Evolutionary conservation across 73 alveolate species (phyloP).

Genomic region (Paramecium octaurelia): DNA sequence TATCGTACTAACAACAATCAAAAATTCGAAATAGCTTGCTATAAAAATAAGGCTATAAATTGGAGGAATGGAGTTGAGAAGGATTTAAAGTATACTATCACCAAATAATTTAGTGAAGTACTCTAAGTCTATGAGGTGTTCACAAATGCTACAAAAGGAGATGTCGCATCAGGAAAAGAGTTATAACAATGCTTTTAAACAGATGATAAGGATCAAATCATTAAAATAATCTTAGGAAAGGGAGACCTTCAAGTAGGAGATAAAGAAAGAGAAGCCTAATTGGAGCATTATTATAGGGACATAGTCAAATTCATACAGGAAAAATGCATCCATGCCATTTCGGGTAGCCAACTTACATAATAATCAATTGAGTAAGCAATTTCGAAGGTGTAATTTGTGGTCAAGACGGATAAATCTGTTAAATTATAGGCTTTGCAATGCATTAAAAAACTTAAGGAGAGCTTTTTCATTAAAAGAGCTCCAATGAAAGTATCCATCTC

Average conservation of each 20-base stretch:
- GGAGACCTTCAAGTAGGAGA: conserved; percentile 93
- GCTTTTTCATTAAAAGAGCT: conserved; percentile 85
- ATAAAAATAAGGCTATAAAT: conserved; percentile 90
- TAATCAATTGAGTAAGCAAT: conserved; percentile 81
- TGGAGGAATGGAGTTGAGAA: conserved; percentile 93
- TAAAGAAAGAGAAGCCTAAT: conserved; percentile 79
- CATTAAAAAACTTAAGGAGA: conserved; percentile 66
- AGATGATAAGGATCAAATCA: conserved; percentile 78
- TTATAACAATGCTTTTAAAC: conserved; percentile 81
- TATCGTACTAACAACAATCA: conserved; percentile 67
- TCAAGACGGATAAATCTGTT: conserved; percentile 72
- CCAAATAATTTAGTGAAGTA: conserved; percentile 76
- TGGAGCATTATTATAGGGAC: conserved; percentile 74
- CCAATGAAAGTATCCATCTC: conserved; percentile 72
- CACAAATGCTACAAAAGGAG: conserved; percentile 95
- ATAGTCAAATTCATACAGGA: conserved; percentile 78
- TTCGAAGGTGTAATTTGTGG: conserved; percentile 68
- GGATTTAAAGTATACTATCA: conserved; percentile 64
- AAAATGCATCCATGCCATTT: conserved; percentile 78
- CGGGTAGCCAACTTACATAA: conserved; percentile 76
- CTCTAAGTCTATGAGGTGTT: conserved; percentile 90
- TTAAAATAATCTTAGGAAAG: conserved; percentile 86
- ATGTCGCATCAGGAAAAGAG: conserved; percentile 88
- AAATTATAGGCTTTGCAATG: conserved; percentile 86
- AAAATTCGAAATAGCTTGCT: conserved; percentile 95